Evolutionary conservation across 2,329 filamentous ascomycete species (phyloP), one percentile per base, ranked within the genome.

Genomic region (Fonsecaea pugnacius): DNA sequence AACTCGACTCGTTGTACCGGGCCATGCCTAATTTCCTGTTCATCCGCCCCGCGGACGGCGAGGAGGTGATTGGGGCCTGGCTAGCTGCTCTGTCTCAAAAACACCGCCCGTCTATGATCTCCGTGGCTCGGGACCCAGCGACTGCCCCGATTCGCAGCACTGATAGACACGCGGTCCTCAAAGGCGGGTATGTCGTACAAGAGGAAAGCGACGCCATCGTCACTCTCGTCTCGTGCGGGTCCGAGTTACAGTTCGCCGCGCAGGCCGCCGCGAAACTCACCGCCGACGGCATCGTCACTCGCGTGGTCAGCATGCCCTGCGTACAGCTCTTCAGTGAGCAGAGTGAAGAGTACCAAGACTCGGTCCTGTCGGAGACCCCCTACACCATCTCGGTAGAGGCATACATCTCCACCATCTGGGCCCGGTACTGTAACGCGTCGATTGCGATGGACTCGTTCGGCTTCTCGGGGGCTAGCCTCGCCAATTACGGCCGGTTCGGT

Each of bases 11-110:
- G 0, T 76, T 87, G 1, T 87, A 83, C 72, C 80, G 85, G 8
- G 81, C 84, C 24, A 87, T 87, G 84, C 85, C 85, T 3, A 86
- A 86, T 62, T 66, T 87, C 1, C 75, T 81, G 1, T 86, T 86
- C 71, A 84, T 87, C 58, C 82, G 85, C 1, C 85, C 85, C 0
- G 78, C 78, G 53, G 84, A 87, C 69, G 79, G 76, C 35, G 84
- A 87, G 70, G 85, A 87, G 72, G 79, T 78, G 0, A 80, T 80
- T 1, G 84, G 84, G 14, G 85, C 84, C 3, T 86, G 80, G 74
- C 79, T 78, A 43, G 71, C 77, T 3, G 84, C 84, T 6, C 72
- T 85, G 24, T 70, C 70, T 18, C 70, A 73, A 18, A 73, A 71
- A 58, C 58, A 74, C 21, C 70, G 71, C 2, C 74, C 76, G 3